A percentile compares a stretch with the other conserved stretches of the same genome.
These are phyloP conservation scores for Populus tremula DNA, from an alignment of 345 rosid genomes.

Conservation along the genomic window DNA sequence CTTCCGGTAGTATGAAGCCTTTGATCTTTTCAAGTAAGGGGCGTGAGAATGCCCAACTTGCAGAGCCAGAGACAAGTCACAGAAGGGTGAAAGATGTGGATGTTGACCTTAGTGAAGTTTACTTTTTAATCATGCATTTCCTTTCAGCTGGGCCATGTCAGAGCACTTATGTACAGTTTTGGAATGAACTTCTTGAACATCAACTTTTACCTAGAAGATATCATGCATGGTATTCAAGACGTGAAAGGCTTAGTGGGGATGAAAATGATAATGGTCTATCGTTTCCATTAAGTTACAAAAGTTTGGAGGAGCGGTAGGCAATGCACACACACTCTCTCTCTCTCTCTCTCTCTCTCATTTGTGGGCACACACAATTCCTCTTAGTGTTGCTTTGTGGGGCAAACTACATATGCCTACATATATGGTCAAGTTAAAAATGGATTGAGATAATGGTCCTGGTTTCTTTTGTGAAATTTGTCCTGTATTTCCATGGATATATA, in stretches of 20 bases:
- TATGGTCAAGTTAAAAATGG: not conserved
- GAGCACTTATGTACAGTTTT: constrained; percentile 62
- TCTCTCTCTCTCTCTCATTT: not conserved
- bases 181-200: constrained; percentile 84
- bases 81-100: constrained; percentile 49
- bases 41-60: constrained; percentile 48
- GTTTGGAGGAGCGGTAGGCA: constrained; percentile 69
- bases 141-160: constrained; percentile 91
- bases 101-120: constrained; percentile 79
- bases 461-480: not conserved
- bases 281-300: constrained; percentile 64
- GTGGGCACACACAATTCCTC: not conserved
- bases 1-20: constrained; percentile 58
- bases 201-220: constrained; percentile 92
- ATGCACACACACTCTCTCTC: constrained; percentile 4
- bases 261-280: constrained; percentile 79
- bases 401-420: not conserved
- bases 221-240: constrained; percentile 95
- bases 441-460: constrained; percentile 4
- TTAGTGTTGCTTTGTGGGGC: not conserved
- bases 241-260: constrained; percentile 54
- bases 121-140: constrained; percentile 91
- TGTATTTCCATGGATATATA: not conserved
- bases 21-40: constrained; percentile 56
- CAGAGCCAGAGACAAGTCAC: constrained; percentile 39